These are phyloP conservation scores for Daucus carota DNA, from an alignment of 129 eudicot genomes.

Conservation along the genomic window DH1_v3.0 NC_030381.2:37894501-37895000, in stretches of 20 bases:
- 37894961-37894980: too few relatives aligned
- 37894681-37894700: neutral
- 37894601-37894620: neutral
- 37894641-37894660: neutral
- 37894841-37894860: too few relatives aligned
- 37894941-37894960: too few relatives aligned
- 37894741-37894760: neutral
- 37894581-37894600: neutral
- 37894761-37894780: too few relatives aligned
- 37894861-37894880: neutral
- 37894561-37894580: neutral
- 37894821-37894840: neutral
- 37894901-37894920: neutral
- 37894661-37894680: neutral
- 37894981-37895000: too few relatives aligned
- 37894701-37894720: neutral
- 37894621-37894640: neutral
- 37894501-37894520: constrained; percentile 56
- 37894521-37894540: constrained; percentile 47
- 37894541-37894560: neutral
- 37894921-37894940: neutral
- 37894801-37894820: too few relatives aligned
- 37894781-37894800: too few relatives aligned
- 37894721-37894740: neutral
- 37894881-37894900: neutral